phyloP scores from a whole-genome alignment of 2,329 filamentous ascomycete genomes.

The Sclerotinia sclerotiorum region DNA sequence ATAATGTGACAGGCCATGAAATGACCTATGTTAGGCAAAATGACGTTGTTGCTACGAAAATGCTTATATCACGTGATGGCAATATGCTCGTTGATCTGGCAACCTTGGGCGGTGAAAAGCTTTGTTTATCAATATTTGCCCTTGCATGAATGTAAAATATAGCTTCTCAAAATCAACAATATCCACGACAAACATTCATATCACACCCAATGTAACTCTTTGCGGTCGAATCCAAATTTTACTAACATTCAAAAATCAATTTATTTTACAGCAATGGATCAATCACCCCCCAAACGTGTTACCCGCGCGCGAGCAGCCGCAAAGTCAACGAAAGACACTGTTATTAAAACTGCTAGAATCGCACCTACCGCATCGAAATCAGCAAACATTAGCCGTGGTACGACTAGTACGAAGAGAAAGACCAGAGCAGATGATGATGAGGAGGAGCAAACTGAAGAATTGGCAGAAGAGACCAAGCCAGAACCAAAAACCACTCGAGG shows the following conservation, averaged over 20 bases:
- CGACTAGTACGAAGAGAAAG: constrained; percentile 52
- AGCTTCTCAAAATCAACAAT: not conserved
- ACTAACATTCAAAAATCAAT: not conserved
- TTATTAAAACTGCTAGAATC: constrained; percentile 47
- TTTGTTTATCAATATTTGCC: constrained; percentile 17
- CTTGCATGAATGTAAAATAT: constrained; percentile 1
- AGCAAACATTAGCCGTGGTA: constrained; percentile 40
- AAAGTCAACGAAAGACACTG: constrained; percentile 42
- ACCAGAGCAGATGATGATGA: constrained; percentile 49
- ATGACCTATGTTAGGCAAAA: not conserved
- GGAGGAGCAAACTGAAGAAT: constrained; percentile 38
- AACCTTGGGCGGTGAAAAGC: not conserved
- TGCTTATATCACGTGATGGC: not conserved
- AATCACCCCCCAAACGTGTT: constrained; percentile 59
- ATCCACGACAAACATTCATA: not conserved
- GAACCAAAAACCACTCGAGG: constrained; percentile 47
- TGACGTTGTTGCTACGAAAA: not conserved
- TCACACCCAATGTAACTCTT: constrained; percentile 10
- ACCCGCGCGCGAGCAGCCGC: constrained; percentile 53
- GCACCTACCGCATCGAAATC: constrained; percentile 49
- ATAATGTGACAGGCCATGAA: no score
- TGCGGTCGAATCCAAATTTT: not conserved
- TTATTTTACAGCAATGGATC: constrained; percentile 44
- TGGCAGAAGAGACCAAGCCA: constrained; percentile 28
- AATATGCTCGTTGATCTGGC: not conserved